Evolutionary conservation across 345 rosid genomes (phyloP), one percentile per base, ranked within the genome.

Genomic region (Melaleuca quinquenervia): DNA sequence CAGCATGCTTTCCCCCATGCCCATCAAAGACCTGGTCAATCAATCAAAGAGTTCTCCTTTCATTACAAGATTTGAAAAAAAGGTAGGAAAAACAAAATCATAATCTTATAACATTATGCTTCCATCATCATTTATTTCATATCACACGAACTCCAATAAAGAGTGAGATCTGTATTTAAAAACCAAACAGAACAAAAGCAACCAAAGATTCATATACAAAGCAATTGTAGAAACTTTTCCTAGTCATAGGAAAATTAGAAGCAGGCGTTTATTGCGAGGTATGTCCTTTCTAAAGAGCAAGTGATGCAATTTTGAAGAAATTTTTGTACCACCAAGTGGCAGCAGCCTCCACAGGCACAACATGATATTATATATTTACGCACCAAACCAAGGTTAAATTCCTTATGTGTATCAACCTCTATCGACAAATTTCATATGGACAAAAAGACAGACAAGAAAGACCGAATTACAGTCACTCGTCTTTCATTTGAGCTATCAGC

Each of bases 1-100:
- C 98, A 36, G 99, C 99, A 90, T 95, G 96, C 89, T 94, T 95
- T 85, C 99, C 98, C 44, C 95, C 98, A 90, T 96, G 98, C 50
- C 99, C 98, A 89, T 96, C 99, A 89, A 96, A 80, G 50, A 87
- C 84, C 86, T 64, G 70, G 22, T 82, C 51, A 44, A 53, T 54
- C 44, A 44, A 50, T 48, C 24, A 32, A 75, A 56, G 11, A 44
- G 12, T 52, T 52, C 41, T 60, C 20, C 70, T 70, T 85, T 41
- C 84, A 52, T 21, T 52, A 52, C 27, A 27, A 82, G 84, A 82
- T 50, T 48, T n/a, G 12, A 50, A 52, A 44, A 5, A 36, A 49
- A 27, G 7, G 36, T 7, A 82, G 22, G 11, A 50, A 27, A 50
- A 56, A 36, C 80, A 36, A 70, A 70, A 18, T 36, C 76, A 70